These are phyloP conservation scores for Microcyclospora pomicola DNA, from an alignment of 2,329 filamentous ascomycete species.

Conservation along the genomic window DNA sequence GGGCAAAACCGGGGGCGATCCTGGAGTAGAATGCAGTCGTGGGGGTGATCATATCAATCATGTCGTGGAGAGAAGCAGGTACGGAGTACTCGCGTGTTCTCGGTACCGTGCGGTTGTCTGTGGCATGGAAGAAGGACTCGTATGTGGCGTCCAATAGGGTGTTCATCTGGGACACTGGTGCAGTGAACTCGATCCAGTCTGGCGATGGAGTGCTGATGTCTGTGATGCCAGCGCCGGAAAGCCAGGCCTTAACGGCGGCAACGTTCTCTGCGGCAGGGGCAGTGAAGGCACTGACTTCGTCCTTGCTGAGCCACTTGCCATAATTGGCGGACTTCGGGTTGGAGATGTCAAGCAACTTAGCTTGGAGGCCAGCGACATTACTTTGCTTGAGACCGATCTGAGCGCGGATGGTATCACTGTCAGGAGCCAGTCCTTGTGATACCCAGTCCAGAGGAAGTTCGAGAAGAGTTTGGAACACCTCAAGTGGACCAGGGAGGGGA, in stretches of 20 bases:
- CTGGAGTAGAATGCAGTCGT: not conserved
- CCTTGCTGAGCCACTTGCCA: conserved; percentile 19
- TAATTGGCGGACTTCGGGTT: conserved; percentile 17
- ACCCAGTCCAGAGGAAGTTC: not conserved
- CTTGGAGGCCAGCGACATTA: conserved; percentile 2
- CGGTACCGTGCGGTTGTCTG: not conserved
- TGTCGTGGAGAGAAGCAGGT: not conserved
- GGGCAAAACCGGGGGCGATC: not conserved
- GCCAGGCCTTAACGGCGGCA: conserved; percentile 24
- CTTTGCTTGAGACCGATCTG: conserved; percentile 6
- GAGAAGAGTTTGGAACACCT: not conserved
- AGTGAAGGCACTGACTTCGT: conserved; percentile 26
- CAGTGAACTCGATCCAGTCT: conserved; percentile 2
- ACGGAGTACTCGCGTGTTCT: not conserved
- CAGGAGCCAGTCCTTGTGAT: not conserved
- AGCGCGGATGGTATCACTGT: conserved; percentile 1
- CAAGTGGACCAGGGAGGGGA: not conserved
- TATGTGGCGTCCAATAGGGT: conserved; percentile 6
- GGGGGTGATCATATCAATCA: not conserved
- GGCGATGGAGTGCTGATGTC: not conserved
- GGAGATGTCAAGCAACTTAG: conserved; percentile 6
- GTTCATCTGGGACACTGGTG: conserved; percentile 4
- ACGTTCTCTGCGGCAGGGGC: conserved; percentile 21
- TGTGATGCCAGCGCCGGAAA: conserved; percentile 18
- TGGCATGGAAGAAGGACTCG: conserved; percentile 6